Evolutionary conservation across 805 yeast species (phyloP).

Genomic region (Metschnikowia chrysomelidarum): DNA sequence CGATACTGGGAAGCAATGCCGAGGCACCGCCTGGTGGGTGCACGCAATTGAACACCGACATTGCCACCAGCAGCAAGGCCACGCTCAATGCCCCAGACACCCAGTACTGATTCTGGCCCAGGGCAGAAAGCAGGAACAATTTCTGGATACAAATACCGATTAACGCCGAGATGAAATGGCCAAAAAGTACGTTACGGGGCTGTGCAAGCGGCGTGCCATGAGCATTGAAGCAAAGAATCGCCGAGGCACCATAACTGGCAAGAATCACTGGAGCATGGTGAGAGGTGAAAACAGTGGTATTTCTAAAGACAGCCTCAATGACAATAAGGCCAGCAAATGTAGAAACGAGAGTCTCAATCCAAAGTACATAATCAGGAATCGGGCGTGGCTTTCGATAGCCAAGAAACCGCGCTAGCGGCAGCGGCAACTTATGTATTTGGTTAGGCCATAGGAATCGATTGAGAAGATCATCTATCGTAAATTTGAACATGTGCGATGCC

Average conservation of each 20-base stretch:
- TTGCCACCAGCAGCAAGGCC: slow-evolving; percentile 49
- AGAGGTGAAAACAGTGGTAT: slow-evolving; percentile 35
- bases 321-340: slow-evolving; percentile 47
- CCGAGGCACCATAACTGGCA: slow-evolving; percentile 62
- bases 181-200: slow-evolving; percentile 57
- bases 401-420: slow-evolving; percentile 32
- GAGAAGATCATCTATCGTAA: slow-evolving; percentile 33
- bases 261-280: slow-evolving; percentile 48
- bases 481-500: slow-evolving; percentile 34
- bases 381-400: slow-evolving; percentile 37
- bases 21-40: slow-evolving; percentile 78
- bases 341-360: slow-evolving; percentile 47
- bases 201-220: slow-evolving; percentile 60
- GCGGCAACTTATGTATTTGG: slow-evolving; percentile 33
- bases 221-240: slow-evolving; percentile 56
- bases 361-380: slow-evolving; percentile 37
- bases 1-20: slow-evolving; percentile 55
- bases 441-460: slow-evolving; percentile 30
- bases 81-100: slow-evolving; percentile 58
- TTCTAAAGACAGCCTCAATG: slow-evolving; percentile 46
- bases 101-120: slow-evolving; percentile 50
- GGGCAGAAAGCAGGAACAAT: slow-evolving; percentile 45
- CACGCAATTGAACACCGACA: slow-evolving; percentile 53
- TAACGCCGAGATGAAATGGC: slow-evolving; percentile 53
- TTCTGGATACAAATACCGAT: slow-evolving; percentile 55